Percentiles rank a stretch among this genome's conserved stretches.
Conservation (phyloP, 352 stramenopile genomes). For the Paralagenidium karlingii region DNA sequence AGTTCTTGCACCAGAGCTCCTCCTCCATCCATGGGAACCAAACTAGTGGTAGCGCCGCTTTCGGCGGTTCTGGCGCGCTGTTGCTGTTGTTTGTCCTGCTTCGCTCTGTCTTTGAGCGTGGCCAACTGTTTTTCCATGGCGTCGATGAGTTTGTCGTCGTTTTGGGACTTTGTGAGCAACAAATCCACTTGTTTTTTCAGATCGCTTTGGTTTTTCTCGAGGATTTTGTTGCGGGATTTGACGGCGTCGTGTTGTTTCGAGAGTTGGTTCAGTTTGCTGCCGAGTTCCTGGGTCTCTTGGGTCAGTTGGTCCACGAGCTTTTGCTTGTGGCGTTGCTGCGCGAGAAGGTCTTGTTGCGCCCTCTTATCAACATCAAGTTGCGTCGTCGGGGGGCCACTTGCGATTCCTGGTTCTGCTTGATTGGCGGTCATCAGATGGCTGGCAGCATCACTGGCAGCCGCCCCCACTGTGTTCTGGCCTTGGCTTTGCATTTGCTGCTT, state of each 20-base stretch:
- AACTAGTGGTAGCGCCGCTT: conserved; percentile 8
- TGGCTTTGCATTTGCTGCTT: no score
- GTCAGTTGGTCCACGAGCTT: conserved; percentile 46
- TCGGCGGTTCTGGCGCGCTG: conserved; percentile 62
- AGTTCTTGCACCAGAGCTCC: no score
- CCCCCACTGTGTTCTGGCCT: not conserved
- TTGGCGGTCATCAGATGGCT: not conserved
- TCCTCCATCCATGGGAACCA: conserved; percentile 17
- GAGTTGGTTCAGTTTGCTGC: conserved; percentile 36
- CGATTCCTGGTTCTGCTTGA: not conserved
- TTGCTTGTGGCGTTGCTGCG: conserved; percentile 43
- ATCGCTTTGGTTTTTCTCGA: conserved; percentile 67
- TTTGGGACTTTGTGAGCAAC: conserved; percentile 66
- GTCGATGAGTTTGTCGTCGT: conserved; percentile 68
- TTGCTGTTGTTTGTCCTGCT: conserved; percentile 37
- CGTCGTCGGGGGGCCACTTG: not conserved
- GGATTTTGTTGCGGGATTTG: conserved; percentile 44
- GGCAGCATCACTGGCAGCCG: not conserved
- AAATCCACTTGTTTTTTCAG: conserved; percentile 49
- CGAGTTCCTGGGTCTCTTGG: conserved; percentile 36
- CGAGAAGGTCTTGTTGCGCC: conserved; percentile 42
- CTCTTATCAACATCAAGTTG: conserved; percentile 40
- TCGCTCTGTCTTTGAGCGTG: conserved; percentile 34
- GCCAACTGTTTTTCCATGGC: conserved; percentile 58
- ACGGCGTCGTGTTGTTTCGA: conserved; percentile 48